These are phyloP conservation scores for Phytophthora colocasiae DNA, from an alignment of 352 stramenopile species.

Conservation along the genomic window DNA sequence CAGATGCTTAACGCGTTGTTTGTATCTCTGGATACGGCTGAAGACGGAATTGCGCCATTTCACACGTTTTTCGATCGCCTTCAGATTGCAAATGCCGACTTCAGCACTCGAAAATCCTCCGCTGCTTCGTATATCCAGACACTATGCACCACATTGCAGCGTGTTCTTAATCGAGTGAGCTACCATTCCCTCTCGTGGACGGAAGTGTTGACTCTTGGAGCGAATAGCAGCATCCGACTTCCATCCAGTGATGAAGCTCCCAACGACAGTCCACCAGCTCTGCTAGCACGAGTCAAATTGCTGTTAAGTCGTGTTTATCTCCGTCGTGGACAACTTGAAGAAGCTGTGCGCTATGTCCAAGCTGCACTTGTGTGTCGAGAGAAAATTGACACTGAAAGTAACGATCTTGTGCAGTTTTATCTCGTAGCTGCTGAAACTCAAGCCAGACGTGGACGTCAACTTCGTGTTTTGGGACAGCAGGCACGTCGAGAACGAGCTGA, in stretches of 20 bases:
- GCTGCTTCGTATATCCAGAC: constrained; percentile 33
- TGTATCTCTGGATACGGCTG: constrained; percentile 44
- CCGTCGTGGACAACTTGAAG: constrained; percentile 62
- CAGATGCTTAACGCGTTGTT: constrained; percentile 45
- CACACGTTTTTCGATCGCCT: constrained; percentile 46
- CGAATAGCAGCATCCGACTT: constrained; percentile 17
- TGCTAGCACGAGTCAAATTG: constrained; percentile 55
- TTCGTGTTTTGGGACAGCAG: constrained; percentile 53
- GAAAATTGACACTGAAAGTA: constrained; percentile 34
- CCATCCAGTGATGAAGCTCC: constrained; percentile 25
- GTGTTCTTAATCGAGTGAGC: constrained; percentile 31
- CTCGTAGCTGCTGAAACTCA: constrained; percentile 62
- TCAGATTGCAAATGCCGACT: constrained; percentile 24
- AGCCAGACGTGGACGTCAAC: constrained; percentile 61
- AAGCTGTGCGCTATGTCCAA: constrained; percentile 55
- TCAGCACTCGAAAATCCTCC: constrained; percentile 28
- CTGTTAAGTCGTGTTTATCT: constrained; percentile 64
- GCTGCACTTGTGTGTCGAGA: constrained; percentile 58
- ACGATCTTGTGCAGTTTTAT: constrained; percentile 58
- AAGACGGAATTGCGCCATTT: constrained; percentile 54
- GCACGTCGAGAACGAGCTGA: constrained; percentile 50
- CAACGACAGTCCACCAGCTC: constrained; percentile 19
- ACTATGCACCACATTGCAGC: constrained; percentile 36
- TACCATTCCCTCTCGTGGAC: constrained; percentile 41
- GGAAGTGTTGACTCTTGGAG: constrained; percentile 28